Percentiles rank a stretch among this genome's conserved stretches.
Conservation (phyloP, 2,329 filamentous ascomycete species). For the Dothideomycetes sp. region DNA sequence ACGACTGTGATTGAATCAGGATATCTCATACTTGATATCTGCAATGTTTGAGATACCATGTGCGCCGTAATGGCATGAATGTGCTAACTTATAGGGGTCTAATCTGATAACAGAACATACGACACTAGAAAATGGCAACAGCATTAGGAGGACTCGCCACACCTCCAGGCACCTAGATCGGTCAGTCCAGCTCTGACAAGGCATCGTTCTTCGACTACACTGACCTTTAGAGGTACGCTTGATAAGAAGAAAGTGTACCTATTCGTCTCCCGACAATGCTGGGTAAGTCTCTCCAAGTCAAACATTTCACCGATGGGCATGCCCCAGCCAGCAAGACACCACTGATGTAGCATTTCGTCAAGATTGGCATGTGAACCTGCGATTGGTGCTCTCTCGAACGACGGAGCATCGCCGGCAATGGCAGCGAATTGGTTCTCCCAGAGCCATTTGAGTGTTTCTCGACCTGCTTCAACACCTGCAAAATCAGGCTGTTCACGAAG, state of each 20-base stretch:
- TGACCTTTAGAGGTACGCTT: conserved; percentile 47
- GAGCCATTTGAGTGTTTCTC: conserved; percentile 25
- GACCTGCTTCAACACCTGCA: conserved; percentile 2
- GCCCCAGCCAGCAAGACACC: conserved; percentile 41
- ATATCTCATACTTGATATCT: too few relatives aligned
- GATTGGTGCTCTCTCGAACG: conserved; percentile 43
- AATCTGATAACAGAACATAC: too few relatives aligned
- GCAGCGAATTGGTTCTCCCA: conserved; percentile 42
- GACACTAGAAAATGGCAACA: too few relatives aligned
- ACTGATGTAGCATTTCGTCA: conserved; percentile 34
- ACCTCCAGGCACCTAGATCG: background rate
- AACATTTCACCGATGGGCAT: conserved; percentile 46
- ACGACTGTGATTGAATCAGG: too few relatives aligned
- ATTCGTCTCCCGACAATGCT: conserved; percentile 10
- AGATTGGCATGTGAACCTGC: too few relatives aligned
- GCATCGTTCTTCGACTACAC: background rate
- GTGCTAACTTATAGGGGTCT: too few relatives aligned
- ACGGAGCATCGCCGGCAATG: conserved; percentile 51
- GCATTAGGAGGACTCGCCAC: background rate
- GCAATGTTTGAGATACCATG: too few relatives aligned
- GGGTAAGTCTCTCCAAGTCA: conserved; percentile 36
- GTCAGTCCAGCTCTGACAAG: background rate
- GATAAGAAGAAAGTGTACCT: conserved; percentile 36
- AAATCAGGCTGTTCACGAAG: conserved; percentile 24
- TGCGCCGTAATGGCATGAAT: too few relatives aligned